These are phyloP conservation scores for Ganoderma sp. DNA, from an alignment of 1,284 basidiomycete genomes.

Conservation along the genomic window DNA sequence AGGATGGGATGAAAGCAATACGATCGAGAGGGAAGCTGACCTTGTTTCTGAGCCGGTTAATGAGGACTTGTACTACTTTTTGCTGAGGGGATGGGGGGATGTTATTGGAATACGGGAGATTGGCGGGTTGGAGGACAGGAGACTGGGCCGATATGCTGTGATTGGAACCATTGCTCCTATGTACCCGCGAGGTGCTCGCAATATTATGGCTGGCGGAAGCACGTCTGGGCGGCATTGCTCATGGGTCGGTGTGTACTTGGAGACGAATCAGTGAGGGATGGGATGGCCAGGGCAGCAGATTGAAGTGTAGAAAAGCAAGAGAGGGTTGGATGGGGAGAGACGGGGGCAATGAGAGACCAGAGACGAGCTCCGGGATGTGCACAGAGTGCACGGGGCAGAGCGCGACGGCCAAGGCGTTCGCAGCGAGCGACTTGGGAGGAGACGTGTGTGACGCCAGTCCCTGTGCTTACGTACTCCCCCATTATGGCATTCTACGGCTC, in stretches of 20 bases:
- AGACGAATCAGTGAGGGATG: conserved; percentile 7
- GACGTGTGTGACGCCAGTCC: conserved; percentile 17
- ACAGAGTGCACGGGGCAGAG: conserved; percentile 15
- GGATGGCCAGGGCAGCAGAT: conserved; percentile 10
- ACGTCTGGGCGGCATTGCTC: conserved; percentile 51
- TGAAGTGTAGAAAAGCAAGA: conserved; percentile 16
- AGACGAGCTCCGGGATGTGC: conserved; percentile 14
- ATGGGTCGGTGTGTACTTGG: conserved; percentile 13
- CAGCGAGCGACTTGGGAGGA: conserved; percentile 18
- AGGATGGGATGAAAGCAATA: not conserved
- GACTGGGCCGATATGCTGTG: conserved; percentile 47
- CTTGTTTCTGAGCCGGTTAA: conserved; percentile 76
- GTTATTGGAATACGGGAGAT: conserved; percentile 36
- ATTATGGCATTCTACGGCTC: conserved; percentile 15
- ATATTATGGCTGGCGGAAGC: conserved; percentile 49
- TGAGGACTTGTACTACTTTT: conserved; percentile 73
- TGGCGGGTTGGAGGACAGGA: conserved; percentile 33
- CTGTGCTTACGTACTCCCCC: conserved; percentile 27
- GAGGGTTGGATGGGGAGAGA: conserved; percentile 1
- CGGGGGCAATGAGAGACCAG: not conserved
- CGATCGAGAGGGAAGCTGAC: conserved; percentile 38
- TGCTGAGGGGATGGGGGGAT: conserved; percentile 61
- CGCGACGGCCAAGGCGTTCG: conserved; percentile 14
- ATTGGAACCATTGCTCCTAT: conserved; percentile 58
- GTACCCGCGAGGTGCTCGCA: conserved; percentile 44